Evolutionary conservation across 2,329 filamentous ascomycete genomes (phyloP).

Genomic region (Fonsecaea nubica): DNA sequence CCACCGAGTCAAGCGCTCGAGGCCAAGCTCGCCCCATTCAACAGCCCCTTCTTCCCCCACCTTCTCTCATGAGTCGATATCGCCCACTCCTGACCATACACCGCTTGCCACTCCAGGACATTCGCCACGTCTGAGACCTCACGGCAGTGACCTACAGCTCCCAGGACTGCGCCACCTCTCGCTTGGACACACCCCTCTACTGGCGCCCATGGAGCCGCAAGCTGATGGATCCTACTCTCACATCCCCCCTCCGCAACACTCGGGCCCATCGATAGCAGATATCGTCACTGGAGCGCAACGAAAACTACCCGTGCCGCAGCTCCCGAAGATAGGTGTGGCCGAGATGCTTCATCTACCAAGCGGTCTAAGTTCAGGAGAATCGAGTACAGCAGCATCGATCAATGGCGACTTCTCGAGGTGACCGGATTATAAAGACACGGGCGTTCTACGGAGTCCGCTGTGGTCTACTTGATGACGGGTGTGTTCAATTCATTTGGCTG

Average conservation of each 20-base stretch:
- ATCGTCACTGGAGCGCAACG: slow-evolving; percentile 92
- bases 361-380: slow-evolving; percentile 75
- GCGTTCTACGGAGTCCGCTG: slow-evolving; percentile 9
- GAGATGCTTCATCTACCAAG: slow-evolving; percentile 75
- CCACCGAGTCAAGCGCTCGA: slow-evolving; percentile 81
- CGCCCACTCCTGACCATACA: slow-evolving; percentile 96
- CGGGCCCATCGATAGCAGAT: slow-evolving; percentile 82
- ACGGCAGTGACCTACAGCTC: slow-evolving; percentile 76
- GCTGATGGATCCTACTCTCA: slow-evolving; percentile 65
- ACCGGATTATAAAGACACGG: slow-evolving; percentile 3
- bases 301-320: slow-evolving; percentile 87
- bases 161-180: slow-evolving; percentile 81
- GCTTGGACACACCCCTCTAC: slow-evolving; percentile 69
- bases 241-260: slow-evolving; percentile 59
- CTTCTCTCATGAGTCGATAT: slow-evolving; percentile 93
- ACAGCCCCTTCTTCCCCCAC: slow-evolving; percentile 95
- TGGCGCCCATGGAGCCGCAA: slow-evolving; percentile 74
- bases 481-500: neutral
- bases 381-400: slow-evolving; percentile 77
- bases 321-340: slow-evolving; percentile 84
- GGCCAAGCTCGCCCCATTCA: slow-evolving; percentile 92
- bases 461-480: neutral
- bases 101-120: slow-evolving; percentile 96
- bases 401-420: slow-evolving; percentile 62
- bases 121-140: slow-evolving; percentile 85